Percentiles rank a stretch among this genome's conserved stretches.
phyloP scores from a whole-genome alignment of 2,329 filamentous ascomycete genomes.

The Nothopassalora personata region DNA sequence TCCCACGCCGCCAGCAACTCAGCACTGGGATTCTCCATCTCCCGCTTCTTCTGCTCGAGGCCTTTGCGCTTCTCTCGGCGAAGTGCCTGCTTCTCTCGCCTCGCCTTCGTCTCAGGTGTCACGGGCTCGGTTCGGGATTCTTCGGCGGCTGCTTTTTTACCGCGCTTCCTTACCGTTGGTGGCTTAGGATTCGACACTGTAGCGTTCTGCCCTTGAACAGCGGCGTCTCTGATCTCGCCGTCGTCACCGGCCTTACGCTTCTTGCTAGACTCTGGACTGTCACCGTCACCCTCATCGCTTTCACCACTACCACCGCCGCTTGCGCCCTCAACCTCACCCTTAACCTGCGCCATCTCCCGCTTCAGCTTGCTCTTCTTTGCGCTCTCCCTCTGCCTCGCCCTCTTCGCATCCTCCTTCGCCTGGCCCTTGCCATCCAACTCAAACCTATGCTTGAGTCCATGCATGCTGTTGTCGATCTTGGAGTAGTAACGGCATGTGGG shows the following conservation, averaged over 20 bases:
- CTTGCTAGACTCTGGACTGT: background rate
- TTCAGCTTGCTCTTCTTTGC: background rate
- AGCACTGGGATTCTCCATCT: background rate
- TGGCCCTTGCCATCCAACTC: background rate
- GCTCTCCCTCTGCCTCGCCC: background rate
- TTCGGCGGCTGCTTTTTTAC: background rate
- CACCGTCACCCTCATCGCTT: background rate
- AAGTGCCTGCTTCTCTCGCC: background rate
- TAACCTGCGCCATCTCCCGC: background rate
- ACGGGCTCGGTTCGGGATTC: background rate
- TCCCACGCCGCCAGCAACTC: background rate
- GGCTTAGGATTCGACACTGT: background rate
- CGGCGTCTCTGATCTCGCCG: background rate
- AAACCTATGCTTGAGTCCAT: conserved; percentile 1
- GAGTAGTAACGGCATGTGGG: background rate
- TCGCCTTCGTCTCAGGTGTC: background rate
- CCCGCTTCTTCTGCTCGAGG: background rate
- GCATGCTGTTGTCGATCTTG: background rate
- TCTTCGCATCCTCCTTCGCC: background rate
- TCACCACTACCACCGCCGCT: background rate
- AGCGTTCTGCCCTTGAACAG: background rate
- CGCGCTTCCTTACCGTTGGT: background rate
- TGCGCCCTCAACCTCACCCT: too few species aligned
- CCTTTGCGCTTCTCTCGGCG: background rate
- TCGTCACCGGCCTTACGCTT: background rate